A percentile compares a stretch with the other conserved stretches of the same genome.
These are phyloP conservation scores for Phlegmacium glaucopus DNA, from an alignment of 768 basidiomycete species.

Conservation along the genomic window DNA sequence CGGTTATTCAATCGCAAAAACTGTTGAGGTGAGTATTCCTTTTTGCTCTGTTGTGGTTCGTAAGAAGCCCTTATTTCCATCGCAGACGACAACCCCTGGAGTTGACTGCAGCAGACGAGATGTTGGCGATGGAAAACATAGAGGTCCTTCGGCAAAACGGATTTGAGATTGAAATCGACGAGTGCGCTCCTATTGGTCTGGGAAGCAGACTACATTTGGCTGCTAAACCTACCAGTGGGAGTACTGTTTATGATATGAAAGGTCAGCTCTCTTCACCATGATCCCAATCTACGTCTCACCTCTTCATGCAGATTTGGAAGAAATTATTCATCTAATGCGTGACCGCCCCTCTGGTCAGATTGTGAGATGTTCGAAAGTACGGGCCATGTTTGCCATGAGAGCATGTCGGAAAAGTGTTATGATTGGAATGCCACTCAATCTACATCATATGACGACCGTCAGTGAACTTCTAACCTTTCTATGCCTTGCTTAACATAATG, in stretches of 20 bases:
- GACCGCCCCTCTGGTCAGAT: conserved; percentile 76
- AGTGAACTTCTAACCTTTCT: conserved; percentile 19
- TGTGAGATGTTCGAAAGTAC: conserved; percentile 90
- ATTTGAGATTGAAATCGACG: conserved; percentile 72
- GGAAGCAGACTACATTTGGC: conserved; percentile 55
- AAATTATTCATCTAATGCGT: conserved; percentile 82
- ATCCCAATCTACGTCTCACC: too few species aligned
- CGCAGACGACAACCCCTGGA: conserved; percentile 73
- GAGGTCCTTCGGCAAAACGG: conserved; percentile 85
- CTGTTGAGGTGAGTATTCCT: conserved; percentile 63
- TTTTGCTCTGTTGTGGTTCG: neutral
- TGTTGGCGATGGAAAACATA: conserved; percentile 83
- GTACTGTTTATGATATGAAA: conserved; percentile 84
- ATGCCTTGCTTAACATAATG: conserved; percentile 3
- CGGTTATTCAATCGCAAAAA: conserved; percentile 81
- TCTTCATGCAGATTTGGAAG: conserved; percentile 72
- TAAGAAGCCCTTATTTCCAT: conserved; percentile 2
- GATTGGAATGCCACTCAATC: conserved; percentile 84
- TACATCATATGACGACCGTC: conserved; percentile 73
- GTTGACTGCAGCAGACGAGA: conserved; percentile 85
- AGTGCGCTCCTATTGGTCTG: conserved; percentile 36
- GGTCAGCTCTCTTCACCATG: conserved; percentile 41
- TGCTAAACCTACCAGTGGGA: conserved; percentile 90
- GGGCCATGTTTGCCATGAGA: conserved; percentile 94
- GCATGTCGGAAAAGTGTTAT: conserved; percentile 97